Evolutionary conservation across 148 eudicot species (phyloP).

Genomic region (Simmondsia chinensis): DNA sequence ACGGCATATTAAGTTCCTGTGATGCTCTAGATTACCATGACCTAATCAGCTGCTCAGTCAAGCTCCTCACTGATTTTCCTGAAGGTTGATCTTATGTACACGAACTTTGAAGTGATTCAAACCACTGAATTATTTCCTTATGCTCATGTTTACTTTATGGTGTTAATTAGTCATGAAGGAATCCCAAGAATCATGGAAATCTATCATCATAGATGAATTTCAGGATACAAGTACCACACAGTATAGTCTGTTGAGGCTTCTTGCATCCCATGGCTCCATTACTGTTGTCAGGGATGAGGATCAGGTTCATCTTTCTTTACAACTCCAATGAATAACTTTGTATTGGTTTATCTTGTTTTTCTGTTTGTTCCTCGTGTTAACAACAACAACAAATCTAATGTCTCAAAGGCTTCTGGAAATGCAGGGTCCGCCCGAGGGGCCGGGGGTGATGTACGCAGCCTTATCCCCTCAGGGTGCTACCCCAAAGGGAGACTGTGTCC

Average conservation of each 20-base stretch:
- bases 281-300: constrained; percentile 96
- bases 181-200: constrained; percentile 77
- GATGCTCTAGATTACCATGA: constrained; percentile 95
- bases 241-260: constrained; percentile 51
- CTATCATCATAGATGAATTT: constrained; percentile 85
- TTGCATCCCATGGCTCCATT: constrained; percentile 73
- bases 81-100: constrained; percentile 51
- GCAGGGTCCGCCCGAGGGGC: too few species aligned
- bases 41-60: constrained; percentile 72
- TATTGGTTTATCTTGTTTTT: not conserved
- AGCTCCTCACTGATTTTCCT: constrained; percentile 70
- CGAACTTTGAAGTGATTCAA: not conserved
- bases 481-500: too few species aligned
- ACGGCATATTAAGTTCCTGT: constrained; percentile 60
- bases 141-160: not conserved
- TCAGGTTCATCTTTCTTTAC: too few species aligned
- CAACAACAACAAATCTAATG: too few species aligned
- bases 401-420: too few species aligned
- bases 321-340: too few species aligned
- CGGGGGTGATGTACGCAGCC: too few species aligned
- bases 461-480: too few species aligned
- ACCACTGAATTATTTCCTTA: not conserved
- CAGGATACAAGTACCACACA: constrained; percentile 98
- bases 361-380: not conserved
- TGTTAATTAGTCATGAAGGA: constrained; percentile 45